phyloP scores from a whole-genome alignment of 139 green algal species.

The Ostreobium quekettii region DNA sequence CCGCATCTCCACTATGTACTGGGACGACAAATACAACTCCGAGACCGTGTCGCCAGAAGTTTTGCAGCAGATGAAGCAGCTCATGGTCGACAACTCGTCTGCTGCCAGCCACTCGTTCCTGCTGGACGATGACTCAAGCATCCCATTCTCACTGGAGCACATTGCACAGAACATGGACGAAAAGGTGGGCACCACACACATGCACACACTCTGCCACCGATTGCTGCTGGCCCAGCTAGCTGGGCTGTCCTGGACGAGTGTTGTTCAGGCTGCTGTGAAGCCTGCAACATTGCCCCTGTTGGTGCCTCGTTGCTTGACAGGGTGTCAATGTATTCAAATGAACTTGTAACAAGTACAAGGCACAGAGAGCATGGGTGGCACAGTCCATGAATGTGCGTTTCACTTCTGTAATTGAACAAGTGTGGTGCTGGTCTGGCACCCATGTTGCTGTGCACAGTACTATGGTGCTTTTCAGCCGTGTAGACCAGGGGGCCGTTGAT shows the following conservation, averaged over 20 bases:
- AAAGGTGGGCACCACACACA: background rate
- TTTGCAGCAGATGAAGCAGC: conserved; percentile 73
- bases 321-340: background rate
- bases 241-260: background rate
- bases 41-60: conserved; percentile 89
- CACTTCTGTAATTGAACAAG: no score
- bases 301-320: background rate
- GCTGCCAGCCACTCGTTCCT: conserved; percentile 83
- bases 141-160: conserved; percentile 66
- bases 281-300: background rate
- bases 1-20: conserved; percentile 98
- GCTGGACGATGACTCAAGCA: conserved; percentile 91
- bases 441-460: no score
- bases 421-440: no score
- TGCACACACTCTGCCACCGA: background rate
- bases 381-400: no score
- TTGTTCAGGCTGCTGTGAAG: background rate
- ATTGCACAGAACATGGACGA: conserved; percentile 29
- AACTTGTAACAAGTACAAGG: background rate
- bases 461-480: no score
- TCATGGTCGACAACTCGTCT: conserved; percentile 75
- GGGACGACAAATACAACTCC: conserved; percentile 84
- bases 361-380: background rate
- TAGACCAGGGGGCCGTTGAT: no score
- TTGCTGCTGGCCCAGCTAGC: background rate